Evolutionary conservation across 495 filamentous ascomycete species (phyloP), one percentile per base, ranked within the genome.

Genomic region (Aspergillus sclerotiicarbonarius): DNA sequence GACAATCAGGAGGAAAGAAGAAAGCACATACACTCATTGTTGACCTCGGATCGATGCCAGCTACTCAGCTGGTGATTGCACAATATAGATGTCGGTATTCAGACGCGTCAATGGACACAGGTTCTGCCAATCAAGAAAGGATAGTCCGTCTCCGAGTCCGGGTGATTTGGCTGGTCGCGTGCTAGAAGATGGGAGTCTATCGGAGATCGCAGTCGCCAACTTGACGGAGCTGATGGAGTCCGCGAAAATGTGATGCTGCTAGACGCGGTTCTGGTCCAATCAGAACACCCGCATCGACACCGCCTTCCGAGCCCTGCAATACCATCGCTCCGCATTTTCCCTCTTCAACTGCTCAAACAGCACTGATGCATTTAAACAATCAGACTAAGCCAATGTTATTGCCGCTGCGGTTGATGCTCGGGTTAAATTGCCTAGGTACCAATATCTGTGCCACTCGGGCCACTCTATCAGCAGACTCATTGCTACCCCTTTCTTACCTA

Each of bases 1-100:
- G 16, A n/a, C 20, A 13, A n/a, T 18, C 15, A 8, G 29, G 18
- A 25, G 15, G 31, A 44, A 19, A 4, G 44, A 51, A 37, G 35
- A 41, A 32, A 59, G 51, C 56, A 75, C 74, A 43, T 56, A 78
- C 74, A 67, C 74, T 78, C 76, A 77, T 78, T 59, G 57, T 62
- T 54, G 31, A 30, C 52, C 18, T 62, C 60, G 58, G 53, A 46
- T 29, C 32, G 43, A 25, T 49, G 32, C 35, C 32, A 35, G 51
- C 18, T 7, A 41, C 18, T 56, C 43, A 35, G 35, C 12, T n/a
- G 13, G 37, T 12, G 37, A 41, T 41, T 9, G 33, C 33, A 35
- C 33, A 35, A 35, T 25, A 25, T 25, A 13, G 33, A 13, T 35
- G 8, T 41, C 12, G 13, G n/a, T 32, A 33, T 15, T 13, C 44